Base-by-base conservation (phyloP, 805 yeast species). In the Candida anglica region DNA sequence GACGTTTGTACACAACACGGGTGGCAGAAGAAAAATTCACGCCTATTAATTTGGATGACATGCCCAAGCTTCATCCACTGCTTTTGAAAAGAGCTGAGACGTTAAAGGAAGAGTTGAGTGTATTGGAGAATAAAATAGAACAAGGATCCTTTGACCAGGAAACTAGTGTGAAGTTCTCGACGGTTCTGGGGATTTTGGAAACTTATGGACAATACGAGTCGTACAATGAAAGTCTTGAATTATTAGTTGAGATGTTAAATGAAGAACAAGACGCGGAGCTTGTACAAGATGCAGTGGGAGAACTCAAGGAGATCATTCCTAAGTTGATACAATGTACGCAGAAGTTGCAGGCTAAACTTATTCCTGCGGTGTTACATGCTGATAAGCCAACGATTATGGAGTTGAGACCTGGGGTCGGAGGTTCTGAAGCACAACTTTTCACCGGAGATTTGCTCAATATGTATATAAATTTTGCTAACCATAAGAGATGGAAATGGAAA, bases 371-470 rank as follows among this genome's bases (percentile, higher is more conserved):
- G 43, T 80, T 78, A 28, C 85, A 83, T 54, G 73, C 81, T 3
- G 93, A 85, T 29, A 77, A 75, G 41, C 78, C 93, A 0, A 81
- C 95, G 30, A 64, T 93, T 2, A 43, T 93, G 14, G 98, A 93
- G 55, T 60, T 93, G 10, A 70, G 97, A 37, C 97, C 98, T 0
- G 98, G 98, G 6, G 87, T 91, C 2, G 98, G 98, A 11, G 98
- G 98, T 3, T 75, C 80, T 5, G 98, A 93, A 52, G 96, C 98
- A 0, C 79, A 81, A 53, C 73, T 93, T 10, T 93, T 93, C 57
- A 77, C 98, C 0, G 74, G 73, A 25, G 93, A 93, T 51, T 60
- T 93, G 37, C 58, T 87, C 39, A 71, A 73, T 38, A 87, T 93
- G 98, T 93, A 93, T 56, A 60, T 71, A 18, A 79, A 75, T 37